A percentile compares a stretch with the other conserved stretches of the same genome.
These are phyloP conservation scores for Podospora conica DNA, from an alignment of 495 filamentous ascomycete species.

Conservation along the genomic window DNA sequence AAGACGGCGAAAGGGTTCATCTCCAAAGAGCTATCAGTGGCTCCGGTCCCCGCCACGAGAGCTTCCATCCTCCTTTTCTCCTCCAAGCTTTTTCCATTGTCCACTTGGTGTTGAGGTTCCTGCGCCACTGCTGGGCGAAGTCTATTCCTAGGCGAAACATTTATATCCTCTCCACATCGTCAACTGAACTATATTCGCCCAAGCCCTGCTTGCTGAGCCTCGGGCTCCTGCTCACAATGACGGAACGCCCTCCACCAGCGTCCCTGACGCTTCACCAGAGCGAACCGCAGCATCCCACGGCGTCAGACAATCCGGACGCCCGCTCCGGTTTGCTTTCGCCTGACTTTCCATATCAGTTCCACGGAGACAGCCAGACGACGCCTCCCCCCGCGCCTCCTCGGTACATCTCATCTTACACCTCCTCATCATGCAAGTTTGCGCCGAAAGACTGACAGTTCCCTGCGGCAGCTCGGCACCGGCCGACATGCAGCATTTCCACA, in stretches of 20 bases:
- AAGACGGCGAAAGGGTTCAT: background rate
- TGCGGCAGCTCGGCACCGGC: constrained; percentile 35
- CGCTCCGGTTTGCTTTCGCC: background rate
- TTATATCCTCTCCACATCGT: no score
- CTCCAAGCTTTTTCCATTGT: background rate
- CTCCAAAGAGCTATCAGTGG: background rate
- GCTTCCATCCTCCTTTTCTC: background rate
- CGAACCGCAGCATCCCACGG: background rate
- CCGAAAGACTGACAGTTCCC: background rate
- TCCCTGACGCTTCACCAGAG: background rate
- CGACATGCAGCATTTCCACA: constrained; percentile 43
- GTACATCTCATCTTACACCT: background rate
- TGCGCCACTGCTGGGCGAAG: background rate
- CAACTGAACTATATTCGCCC: background rate
- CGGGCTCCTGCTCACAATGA: background rate
- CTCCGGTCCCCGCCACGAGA: background rate
- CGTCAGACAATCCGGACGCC: background rate
- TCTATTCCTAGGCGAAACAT: background rate
- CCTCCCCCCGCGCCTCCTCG: background rate
- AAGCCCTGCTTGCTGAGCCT: background rate
- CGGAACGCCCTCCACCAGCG: background rate
- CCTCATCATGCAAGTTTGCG: background rate
- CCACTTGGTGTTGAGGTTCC: background rate
- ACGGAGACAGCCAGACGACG: background rate
- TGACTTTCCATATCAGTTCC: background rate